A percentile compares a stretch with the other conserved stretches of the same genome.
Conservation (phyloP, 306 rosid species). For the Begonia peltatifolia region DNA sequence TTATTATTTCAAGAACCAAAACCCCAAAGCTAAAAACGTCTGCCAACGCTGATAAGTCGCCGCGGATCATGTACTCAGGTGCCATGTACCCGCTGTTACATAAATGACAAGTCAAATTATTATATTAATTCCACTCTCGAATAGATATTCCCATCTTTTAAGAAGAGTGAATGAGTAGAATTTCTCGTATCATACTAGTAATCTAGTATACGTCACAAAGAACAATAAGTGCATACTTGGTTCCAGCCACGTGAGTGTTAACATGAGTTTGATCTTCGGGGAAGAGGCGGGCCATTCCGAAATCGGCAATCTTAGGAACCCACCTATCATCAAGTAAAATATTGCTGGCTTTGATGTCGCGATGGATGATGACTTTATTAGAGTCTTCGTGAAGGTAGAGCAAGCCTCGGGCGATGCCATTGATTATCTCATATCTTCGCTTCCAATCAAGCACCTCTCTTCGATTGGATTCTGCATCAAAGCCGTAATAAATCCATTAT, state of each 20-base stretch:
- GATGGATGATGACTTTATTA: conserved; percentile 68
- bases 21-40: conserved; percentile 93
- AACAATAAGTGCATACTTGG: conserved; percentile 44
- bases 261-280: conserved; percentile 88
- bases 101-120: conserved; percentile 1
- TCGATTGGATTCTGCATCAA: conserved; percentile 35
- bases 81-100: conserved; percentile 86
- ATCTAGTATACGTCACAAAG: no score
- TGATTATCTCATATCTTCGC: conserved; percentile 51
- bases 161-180: no score
- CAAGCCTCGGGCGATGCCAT: conserved; percentile 72
- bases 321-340: conserved; percentile 80
- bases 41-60: conserved; percentile 56
- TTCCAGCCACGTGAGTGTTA: conserved; percentile 91
- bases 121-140: no score
- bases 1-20: conserved; percentile 67
- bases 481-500: neutral
- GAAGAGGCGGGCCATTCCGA: conserved; percentile 98
- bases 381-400: conserved; percentile 96
- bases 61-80: conserved; percentile 84
- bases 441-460: conserved; percentile 76
- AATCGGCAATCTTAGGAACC: conserved; percentile 93
- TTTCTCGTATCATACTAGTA: neutral
- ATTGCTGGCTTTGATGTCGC: conserved; percentile 91
- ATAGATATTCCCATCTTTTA: no score